Evolutionary conservation across 2,329 filamentous ascomycete species (phyloP), one percentile per base, ranked within the genome.

Genomic region (Penicillium paneum): DNA sequence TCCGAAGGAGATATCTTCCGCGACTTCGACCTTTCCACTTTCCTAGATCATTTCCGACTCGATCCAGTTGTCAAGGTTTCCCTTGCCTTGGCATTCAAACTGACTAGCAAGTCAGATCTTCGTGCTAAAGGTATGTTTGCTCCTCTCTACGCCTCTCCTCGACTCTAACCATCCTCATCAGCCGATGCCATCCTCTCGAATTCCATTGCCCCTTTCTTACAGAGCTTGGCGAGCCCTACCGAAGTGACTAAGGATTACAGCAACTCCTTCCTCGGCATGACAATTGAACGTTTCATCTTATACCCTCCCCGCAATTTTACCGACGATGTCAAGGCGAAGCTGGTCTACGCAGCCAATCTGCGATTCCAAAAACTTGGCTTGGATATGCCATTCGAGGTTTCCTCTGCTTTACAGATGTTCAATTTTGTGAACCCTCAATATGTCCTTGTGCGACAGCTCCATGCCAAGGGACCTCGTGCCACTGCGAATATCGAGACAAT

Each of bases 1-100:
- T 90, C 86, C 19, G 93, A 94, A 63, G 91, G 94, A 65, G 93
- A 99, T 65, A 84, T 96, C 57, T 97, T 96, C 72, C 88, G 91
- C 54, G 93, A 97, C 70, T 97, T 99, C 67, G 93, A 99, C 70
- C 82, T 99, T n/a, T 89, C 90, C 2, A 90, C 89, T 2, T 97
- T 99, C 71, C 87, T 97, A 81, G 89, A 96, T 60, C 92, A 97
- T 73, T 99, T 99, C 79, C 91, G 92, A 71, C 81, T 97, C 50
- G 92, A 97, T 75, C 86, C 91, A 10, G 74, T 97, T 43, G 86
- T 91, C 67, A 96, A 96, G 79, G 90, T 90, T 38, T 83, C 95
- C 58, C 81, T 99, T 60, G 90, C 91, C 46, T 79, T 97, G 54
- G 91, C 93, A 5, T 96, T 96, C 74, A 95, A 93, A 74, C 83